Percentiles rank a stretch among this genome's conserved stretches.
phyloP scores from a whole-genome alignment of 306 rosid genomes.

The Lupinus albus region DNA sequence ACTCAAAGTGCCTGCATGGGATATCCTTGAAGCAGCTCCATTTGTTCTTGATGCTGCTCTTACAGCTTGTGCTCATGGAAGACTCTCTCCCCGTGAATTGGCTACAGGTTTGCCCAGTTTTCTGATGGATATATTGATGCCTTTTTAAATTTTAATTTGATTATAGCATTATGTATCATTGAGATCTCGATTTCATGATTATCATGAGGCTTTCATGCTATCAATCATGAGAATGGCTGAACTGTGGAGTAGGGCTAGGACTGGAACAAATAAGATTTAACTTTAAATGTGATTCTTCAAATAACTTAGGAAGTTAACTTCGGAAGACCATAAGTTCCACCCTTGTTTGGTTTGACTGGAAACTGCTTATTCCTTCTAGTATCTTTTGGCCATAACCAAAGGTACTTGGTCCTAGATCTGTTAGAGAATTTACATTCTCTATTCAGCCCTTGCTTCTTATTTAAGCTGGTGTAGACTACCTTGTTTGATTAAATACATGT shows the following conservation, averaged over 20 bases:
- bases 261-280: slow-evolving; percentile 26
- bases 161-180: slow-evolving; percentile 21
- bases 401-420: neutral
- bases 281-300: slow-evolving; percentile 4
- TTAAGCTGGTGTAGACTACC: slow-evolving; percentile 28
- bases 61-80: slow-evolving; percentile 93
- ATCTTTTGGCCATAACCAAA: neutral
- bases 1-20: slow-evolving; percentile 98
- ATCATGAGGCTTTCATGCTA: slow-evolving; percentile 26
- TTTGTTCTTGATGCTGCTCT: slow-evolving; percentile 94
- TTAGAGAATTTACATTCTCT: neutral
- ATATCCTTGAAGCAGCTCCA: slow-evolving; percentile 91
- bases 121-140: slow-evolving; percentile 15
- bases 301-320: slow-evolving; percentile 15
- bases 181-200: slow-evolving; percentile 32
- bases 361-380: neutral
- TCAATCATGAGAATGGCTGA: slow-evolving; percentile 28
- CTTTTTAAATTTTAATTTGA: slow-evolving; percentile 6
- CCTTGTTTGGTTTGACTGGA: slow-evolving; percentile 14
- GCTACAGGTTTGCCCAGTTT: slow-evolving; percentile 71
- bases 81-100: slow-evolving; percentile 90
- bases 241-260: slow-evolving; percentile 5
- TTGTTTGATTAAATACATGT: slow-evolving; percentile 23
- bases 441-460: slow-evolving; percentile 15
- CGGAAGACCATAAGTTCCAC: neutral